phyloP scores from a whole-genome alignment of 192 early-diverging fungal species.

The Coemansia sp. region DNA sequence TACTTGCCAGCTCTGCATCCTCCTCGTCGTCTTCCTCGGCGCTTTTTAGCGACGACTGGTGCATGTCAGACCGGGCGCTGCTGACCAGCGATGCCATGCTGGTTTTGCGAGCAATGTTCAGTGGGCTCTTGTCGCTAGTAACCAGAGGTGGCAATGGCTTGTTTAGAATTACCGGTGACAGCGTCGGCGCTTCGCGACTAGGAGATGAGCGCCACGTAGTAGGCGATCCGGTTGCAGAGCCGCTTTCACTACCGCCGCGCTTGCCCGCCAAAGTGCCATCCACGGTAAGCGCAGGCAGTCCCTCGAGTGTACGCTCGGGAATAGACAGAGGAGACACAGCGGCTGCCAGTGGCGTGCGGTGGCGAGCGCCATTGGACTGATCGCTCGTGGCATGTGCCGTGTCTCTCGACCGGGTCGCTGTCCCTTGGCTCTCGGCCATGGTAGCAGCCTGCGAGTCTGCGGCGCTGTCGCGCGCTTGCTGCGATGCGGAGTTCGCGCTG shows the following conservation, averaged over 20 bases:
- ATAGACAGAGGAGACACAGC: constrained; percentile 17
- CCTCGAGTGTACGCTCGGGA: constrained; percentile 8
- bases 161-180: constrained; percentile 21
- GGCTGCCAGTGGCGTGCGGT: neutral
- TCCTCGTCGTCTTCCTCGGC: neutral
- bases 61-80: neutral
- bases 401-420: neutral
- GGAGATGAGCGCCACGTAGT: constrained; percentile 6
- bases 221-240: neutral
- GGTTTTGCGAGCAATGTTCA: constrained; percentile 10
- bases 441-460: neutral
- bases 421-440: neutral
- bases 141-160: constrained; percentile 40
- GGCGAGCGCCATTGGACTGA: neutral
- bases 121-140: neutral
- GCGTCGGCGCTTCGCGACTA: neutral
- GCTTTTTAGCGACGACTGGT: neutral
- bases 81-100: constrained; percentile 10
- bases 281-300: constrained; percentile 9
- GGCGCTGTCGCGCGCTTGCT: neutral
- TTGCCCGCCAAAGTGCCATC: neutral
- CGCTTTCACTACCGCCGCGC: constrained; percentile 1
- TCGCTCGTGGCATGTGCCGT: neutral
- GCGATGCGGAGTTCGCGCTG: neutral
- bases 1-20: neutral